phyloP scores from a whole-genome alignment of 371 early-diverging fungal species.

The Capillidium heterosporum region DNA sequence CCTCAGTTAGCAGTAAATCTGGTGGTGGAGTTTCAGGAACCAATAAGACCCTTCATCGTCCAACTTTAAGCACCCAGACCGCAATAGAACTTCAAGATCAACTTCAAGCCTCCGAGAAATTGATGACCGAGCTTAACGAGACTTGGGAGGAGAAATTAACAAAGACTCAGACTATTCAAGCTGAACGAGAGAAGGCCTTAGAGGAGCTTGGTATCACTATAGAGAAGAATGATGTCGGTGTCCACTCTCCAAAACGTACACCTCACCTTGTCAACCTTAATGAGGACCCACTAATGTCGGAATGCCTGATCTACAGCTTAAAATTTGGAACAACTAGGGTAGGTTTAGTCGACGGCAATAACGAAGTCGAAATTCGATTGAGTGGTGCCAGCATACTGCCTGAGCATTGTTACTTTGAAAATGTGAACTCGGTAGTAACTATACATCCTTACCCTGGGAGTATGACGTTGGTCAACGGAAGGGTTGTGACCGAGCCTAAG shows the following conservation, averaged over 20 bases:
- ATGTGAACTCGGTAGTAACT: conserved; percentile 34
- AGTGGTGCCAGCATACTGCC: conserved; percentile 47
- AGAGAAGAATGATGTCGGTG: conserved; percentile 54
- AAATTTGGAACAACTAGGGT: conserved; percentile 57
- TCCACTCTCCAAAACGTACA: conserved; percentile 60
- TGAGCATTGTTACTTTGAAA: conserved; percentile 61
- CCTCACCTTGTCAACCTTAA: conserved; percentile 81
- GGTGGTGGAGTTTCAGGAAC: conserved; percentile 5
- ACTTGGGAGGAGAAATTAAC: conserved; percentile 73
- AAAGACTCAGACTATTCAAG: conserved; percentile 54
- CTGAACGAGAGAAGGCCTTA: conserved; percentile 50
- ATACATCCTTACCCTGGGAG: conserved; percentile 37
- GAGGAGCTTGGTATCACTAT: conserved; percentile 66
- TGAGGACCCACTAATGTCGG: conserved; percentile 79
- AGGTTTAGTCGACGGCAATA: conserved; percentile 27
- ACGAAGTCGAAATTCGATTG: conserved; percentile 46
- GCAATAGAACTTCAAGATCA: conserved; percentile 54
- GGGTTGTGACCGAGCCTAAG: conserved; percentile 30
- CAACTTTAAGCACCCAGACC: conserved; percentile 23
- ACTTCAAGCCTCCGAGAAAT: conserved; percentile 68
- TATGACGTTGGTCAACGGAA: conserved; percentile 60
- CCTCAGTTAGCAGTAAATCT: not conserved
- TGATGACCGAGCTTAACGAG: conserved; percentile 60
- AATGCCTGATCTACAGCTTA: conserved; percentile 74
- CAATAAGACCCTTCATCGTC: not conserved